phyloP scores from a whole-genome alignment of 805 yeast species.

The Metschnikowia colocasiae region DNA sequence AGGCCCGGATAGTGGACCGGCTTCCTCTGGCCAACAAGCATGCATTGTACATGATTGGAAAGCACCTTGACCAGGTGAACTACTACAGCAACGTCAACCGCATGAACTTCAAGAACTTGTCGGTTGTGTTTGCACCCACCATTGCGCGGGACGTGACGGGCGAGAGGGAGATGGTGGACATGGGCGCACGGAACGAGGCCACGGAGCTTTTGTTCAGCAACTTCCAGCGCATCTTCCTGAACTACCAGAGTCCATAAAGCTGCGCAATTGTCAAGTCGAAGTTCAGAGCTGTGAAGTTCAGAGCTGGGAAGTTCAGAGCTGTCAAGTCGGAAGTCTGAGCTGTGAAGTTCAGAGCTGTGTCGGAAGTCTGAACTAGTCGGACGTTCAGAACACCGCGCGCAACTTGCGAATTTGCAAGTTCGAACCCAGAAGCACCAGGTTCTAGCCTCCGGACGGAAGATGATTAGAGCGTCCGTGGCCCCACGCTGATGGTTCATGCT shows the following conservation, averaged over 20 bases:
- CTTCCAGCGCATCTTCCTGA: conserved; percentile 35
- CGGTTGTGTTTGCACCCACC: conserved; percentile 95
- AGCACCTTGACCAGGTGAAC: conserved; percentile 64
- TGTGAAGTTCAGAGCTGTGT: no score
- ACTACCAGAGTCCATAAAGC: not conserved
- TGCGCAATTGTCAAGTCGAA: no score
- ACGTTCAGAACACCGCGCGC: no score
- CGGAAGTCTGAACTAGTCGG: no score
- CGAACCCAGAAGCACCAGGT: no score
- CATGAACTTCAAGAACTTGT: conserved; percentile 79
- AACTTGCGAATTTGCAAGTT: no score
- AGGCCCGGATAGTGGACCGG: conserved; percentile 37
- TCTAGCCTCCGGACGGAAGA: no score
- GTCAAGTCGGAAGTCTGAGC: no score
- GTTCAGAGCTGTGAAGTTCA: no score
- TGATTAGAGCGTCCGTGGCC: no score
- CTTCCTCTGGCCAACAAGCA: conserved; percentile 68
- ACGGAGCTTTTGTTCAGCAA: conserved; percentile 67
- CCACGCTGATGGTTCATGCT: no score
- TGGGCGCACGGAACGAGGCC: conserved; percentile 72
- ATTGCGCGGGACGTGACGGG: conserved; percentile 75
- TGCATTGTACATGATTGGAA: conserved; percentile 52
- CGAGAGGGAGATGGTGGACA: conserved; percentile 78
- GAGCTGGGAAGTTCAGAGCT: no score
- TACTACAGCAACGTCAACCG: conserved; percentile 54